Conservation (phyloP, 2,329 filamentous ascomycete genomes). For the Neoarthrinium moseri region DNA sequence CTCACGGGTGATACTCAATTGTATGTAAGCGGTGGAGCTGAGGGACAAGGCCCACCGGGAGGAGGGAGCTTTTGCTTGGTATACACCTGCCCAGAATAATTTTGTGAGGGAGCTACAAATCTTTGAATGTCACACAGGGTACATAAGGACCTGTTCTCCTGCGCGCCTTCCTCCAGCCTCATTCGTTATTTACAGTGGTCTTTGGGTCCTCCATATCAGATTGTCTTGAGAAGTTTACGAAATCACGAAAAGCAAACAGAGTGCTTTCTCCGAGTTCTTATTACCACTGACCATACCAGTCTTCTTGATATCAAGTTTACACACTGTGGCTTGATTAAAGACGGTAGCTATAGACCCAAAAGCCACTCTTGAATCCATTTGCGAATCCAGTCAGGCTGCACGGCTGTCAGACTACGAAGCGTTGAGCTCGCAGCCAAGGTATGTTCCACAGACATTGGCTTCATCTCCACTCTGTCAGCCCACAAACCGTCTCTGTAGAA, state of each 20-base stretch:
- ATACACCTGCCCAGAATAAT: conserved; percentile 18
- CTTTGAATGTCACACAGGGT: too few species aligned
- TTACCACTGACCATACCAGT: too few species aligned
- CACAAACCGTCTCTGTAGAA: neutral
- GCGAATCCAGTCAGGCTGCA: neutral
- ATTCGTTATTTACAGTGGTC: too few species aligned
- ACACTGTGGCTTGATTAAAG: too few species aligned
- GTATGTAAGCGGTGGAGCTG: conserved; percentile 30
- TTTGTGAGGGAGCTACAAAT: too few species aligned
- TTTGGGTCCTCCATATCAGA: too few species aligned
- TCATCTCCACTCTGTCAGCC: neutral
- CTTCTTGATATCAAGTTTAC: too few species aligned
- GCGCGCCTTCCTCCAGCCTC: too few species aligned
- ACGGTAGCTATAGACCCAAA: neutral
- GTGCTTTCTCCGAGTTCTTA: too few species aligned
- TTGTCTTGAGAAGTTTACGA: too few species aligned
- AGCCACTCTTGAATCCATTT: neutral
- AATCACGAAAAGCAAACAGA: too few species aligned
- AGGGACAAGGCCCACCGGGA: conserved; percentile 28
- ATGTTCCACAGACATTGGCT: neutral
- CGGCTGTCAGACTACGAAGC: neutral
- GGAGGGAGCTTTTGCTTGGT: conserved; percentile 28
- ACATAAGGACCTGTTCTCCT: too few species aligned
- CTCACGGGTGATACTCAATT: conserved; percentile 23
- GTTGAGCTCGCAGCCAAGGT: neutral